Evolutionary conservation across 371 early-diverging fungal species (phyloP), one percentile per base, ranked within the genome.

Genomic region (Apophysomyces sp.): DNA sequence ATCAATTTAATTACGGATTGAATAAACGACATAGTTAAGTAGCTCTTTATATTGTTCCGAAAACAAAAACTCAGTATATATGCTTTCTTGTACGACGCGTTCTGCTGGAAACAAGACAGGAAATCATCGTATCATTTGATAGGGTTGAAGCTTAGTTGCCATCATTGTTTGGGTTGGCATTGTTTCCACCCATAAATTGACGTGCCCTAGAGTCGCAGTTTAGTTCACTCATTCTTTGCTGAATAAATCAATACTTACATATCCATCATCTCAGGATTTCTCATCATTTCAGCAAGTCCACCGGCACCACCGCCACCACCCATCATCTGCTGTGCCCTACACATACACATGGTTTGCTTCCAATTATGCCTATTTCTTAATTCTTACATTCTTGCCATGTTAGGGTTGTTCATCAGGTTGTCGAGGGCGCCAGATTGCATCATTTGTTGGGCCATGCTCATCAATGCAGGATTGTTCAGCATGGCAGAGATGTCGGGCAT

Each of bases 381-480:
- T 31, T 62, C 83, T 62, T 77, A 87, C 94, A 96, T 92, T 72
- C 90, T 83, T 52, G 92, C 84, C 40, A 80, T 76, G 18, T 89
- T 88, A 6, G 97, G 97, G 82, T 97, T 96, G 72, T 85, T 90
- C 91, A 95, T 87, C 74, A 96, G 80, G 21, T 82, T 75, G 61
- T 88, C 85, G 59, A 96, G 80, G 18, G 91, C 93, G 56, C 95
- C 95, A 41, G 93, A 95, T 49, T 83, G 85, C 96, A 95, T 95
- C 93, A 96, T 94, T 78, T 88, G 90, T 67, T 89, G 87, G 4
- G 95, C 96, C 97, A 96, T 96, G 71, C 78, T 82, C 95, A 95
- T 96, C 65, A 97, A 75, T 26, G 87, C 89, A 26, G 98, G 98
- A 82, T 97, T 95, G 72, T 75, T 92, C 84, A 96, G 74, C 76